A percentile compares a stretch with the other conserved stretches of the same genome.
Evolutionary conservation across 2,329 filamentous ascomycete species (phyloP).

Genomic region (Raffaelea deltoideospora): DNA sequence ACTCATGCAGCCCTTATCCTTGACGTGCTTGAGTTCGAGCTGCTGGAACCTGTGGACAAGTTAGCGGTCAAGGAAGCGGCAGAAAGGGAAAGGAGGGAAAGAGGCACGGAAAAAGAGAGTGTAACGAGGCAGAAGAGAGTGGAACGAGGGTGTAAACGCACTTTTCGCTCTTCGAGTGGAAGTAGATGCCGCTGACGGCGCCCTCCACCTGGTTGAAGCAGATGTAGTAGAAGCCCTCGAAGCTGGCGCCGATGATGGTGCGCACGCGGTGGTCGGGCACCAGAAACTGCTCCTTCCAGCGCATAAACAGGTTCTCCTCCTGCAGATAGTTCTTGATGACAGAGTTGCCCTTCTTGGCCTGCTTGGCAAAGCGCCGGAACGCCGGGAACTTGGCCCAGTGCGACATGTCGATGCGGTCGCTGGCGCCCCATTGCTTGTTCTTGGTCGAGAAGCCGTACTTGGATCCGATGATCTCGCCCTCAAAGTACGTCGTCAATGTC

Average conservation of each 20-base stretch:
- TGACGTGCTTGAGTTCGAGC: constrained; percentile 76
- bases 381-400: constrained; percentile 88
- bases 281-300: constrained; percentile 97
- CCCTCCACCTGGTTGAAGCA: constrained; percentile 91
- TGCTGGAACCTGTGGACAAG: constrained; percentile 60
- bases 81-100: too few species aligned
- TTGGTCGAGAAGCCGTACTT: constrained; percentile 91
- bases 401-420: constrained; percentile 75
- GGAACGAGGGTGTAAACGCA: constrained; percentile 29
- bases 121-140: background rate
- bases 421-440: constrained; percentile 83
- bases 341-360: constrained; percentile 40
- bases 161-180: constrained; percentile 96
- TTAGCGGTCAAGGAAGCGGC: background rate
- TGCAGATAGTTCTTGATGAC: constrained; percentile 57
- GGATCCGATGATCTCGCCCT: constrained; percentile 91
- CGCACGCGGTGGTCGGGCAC: constrained; percentile 88
- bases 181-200: constrained; percentile 85
- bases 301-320: constrained; percentile 88
- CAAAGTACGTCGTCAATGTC: constrained; percentile 95
- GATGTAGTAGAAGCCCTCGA: constrained; percentile 98
- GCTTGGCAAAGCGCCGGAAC: constrained; percentile 59
- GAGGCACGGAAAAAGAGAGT: too few species aligned
- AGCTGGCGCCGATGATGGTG: constrained; percentile 86
- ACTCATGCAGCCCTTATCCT: constrained; percentile 67